Evolutionary conservation across 1,284 basidiomycete species (phyloP).

Genomic region (Microbotryum lychnidis-dioicae): DNA sequence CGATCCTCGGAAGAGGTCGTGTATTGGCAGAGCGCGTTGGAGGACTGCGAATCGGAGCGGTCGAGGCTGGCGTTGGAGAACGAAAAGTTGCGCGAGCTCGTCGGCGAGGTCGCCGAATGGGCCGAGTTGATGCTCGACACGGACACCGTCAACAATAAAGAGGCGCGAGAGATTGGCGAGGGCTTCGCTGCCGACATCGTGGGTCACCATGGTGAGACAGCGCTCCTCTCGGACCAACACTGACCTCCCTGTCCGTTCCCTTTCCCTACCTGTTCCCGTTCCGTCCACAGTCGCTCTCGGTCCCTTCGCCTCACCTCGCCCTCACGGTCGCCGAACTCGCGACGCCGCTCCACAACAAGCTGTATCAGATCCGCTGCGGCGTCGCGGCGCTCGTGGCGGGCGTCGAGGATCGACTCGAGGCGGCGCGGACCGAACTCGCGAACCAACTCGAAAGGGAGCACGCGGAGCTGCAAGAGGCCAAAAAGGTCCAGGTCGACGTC

Average conservation of each 20-base stretch:
- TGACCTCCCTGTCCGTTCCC: not conserved
- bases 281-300: constrained; percentile 7
- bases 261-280: not conserved
- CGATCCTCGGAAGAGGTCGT: constrained; percentile 9
- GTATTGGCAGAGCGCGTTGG: constrained; percentile 12
- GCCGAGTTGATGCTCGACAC: constrained; percentile 4
- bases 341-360: constrained; percentile 12
- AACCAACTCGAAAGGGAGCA: not conserved
- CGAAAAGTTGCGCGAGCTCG: constrained; percentile 8
- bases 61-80: constrained; percentile 5
- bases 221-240: not conserved
- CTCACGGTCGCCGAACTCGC: constrained; percentile 7
- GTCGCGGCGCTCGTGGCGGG: constrained; percentile 9
- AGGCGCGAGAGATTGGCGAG: too few relatives aligned
- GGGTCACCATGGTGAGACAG: not conserved
- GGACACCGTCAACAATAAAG: not conserved
- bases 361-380: constrained; percentile 18
- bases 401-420: constrained; percentile 11
- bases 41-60: constrained; percentile 5
- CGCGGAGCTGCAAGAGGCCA: not conserved
- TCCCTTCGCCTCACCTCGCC: constrained; percentile 20
- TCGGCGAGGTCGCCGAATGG: constrained; percentile 28
- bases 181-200: too few relatives aligned
- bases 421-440: constrained; percentile 1
- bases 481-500: not conserved